A percentile compares a stretch with the other conserved stretches of the same genome.
phyloP scores from a whole-genome alignment of 1,284 basidiomycete species.

The Irpex sp. region DNA sequence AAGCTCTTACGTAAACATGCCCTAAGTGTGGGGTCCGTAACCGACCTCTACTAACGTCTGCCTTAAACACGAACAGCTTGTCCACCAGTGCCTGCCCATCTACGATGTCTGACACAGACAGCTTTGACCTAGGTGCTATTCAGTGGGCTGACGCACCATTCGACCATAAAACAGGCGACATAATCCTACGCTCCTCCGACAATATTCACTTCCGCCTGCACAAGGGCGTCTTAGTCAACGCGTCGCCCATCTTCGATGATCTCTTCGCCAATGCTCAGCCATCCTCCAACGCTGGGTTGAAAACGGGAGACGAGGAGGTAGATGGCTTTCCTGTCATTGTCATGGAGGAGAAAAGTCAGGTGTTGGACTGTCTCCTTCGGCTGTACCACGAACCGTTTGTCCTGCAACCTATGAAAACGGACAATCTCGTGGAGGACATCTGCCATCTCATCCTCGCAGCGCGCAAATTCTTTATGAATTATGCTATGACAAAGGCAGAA shows the following conservation, averaged over 20 bases:
- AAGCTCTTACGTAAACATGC: too few species aligned
- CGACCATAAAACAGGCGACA: conserved; percentile 5
- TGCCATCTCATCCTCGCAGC: not conserved
- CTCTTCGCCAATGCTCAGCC: conserved; percentile 12
- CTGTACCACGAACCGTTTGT: not conserved
- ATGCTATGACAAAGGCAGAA: not conserved
- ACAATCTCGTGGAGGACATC: not conserved
- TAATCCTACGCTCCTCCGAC: conserved; percentile 17
- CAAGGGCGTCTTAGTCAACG: conserved; percentile 13
- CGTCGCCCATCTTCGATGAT: conserved; percentile 16
- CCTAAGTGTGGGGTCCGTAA: too few species aligned
- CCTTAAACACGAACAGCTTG: too few species aligned
- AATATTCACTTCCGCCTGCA: conserved; percentile 13
- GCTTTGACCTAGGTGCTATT: not conserved
- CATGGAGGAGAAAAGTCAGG: conserved; percentile 1
- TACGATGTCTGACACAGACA: too few species aligned
- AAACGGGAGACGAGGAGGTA: not conserved
- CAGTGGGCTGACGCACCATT: not conserved
- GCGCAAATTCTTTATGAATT: not conserved
- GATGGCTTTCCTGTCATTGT: conserved; percentile 3
- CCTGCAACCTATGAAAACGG: not conserved
- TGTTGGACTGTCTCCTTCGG: conserved; percentile 7
- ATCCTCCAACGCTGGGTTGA: not conserved
- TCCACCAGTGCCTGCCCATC: too few species aligned
- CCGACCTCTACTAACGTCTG: too few species aligned